Evolutionary conservation across 371 early-diverging fungal genomes (phyloP).

Genomic region (Mortierella sp.): DNA sequence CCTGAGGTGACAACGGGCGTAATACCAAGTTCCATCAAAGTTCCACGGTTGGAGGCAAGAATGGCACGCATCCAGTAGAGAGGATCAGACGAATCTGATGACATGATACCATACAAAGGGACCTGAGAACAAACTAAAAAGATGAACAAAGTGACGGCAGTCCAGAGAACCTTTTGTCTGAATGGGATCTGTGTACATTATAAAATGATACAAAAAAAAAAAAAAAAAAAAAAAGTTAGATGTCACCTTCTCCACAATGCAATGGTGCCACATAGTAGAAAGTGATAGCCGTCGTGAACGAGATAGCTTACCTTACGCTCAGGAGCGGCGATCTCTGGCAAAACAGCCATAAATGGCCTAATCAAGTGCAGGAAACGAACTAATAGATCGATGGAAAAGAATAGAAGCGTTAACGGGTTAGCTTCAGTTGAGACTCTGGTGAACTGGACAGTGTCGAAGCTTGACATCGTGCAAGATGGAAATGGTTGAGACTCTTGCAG

Average conservation of each 20-base stretch:
- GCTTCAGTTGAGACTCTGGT: neutral
- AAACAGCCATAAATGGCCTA: conserved; percentile 97
- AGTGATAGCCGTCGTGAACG: neutral
- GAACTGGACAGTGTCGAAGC: too few relatives aligned
- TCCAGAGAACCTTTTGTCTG: conserved; percentile 99
- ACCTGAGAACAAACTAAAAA: conserved; percentile 99
- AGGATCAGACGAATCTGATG: conserved; percentile 97
- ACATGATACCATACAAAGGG: conserved; percentile 99
- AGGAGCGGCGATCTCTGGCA: conserved; percentile 98
- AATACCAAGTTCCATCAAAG: conserved; percentile 99
- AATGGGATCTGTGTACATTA: conserved; percentile 83
- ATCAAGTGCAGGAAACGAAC: conserved; percentile 97
- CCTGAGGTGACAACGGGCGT: conserved; percentile 99
- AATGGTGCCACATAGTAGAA: neutral
- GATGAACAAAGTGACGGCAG: conserved; percentile 97
- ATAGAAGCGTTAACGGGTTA: neutral
- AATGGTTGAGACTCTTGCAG: too few relatives aligned
- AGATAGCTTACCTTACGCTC: conserved; percentile 88
- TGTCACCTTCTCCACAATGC: neutral
- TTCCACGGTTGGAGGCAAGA: conserved; percentile 99
- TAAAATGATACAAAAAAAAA: too few relatives aligned
- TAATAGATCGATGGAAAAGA: conserved; percentile 35
- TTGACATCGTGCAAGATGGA: too few relatives aligned
- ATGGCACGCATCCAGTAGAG: conserved; percentile 99
- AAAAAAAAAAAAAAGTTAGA: neutral